Percentiles rank a stretch among this genome's conserved stretches.
These are phyloP conservation scores for Saccharomycopsis fodiens DNA, from an alignment of 805 yeast genomes.

Conservation along the genomic window DNA sequence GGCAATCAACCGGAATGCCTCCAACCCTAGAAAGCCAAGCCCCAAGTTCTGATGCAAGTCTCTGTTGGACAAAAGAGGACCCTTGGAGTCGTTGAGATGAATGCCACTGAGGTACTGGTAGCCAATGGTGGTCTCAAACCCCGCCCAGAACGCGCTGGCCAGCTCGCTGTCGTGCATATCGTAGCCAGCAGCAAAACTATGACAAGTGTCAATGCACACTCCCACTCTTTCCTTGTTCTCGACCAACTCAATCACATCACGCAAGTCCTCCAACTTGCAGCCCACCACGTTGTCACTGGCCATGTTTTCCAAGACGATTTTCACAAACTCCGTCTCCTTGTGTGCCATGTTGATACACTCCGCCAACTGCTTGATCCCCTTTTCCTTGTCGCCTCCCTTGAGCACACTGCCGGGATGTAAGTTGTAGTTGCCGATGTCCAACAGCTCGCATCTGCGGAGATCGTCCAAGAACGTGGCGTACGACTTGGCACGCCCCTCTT, in stretches of 20 bases:
- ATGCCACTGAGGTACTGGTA: conserved; percentile 66
- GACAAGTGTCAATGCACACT: conserved; percentile 95
- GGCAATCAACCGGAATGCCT: conserved; percentile 71
- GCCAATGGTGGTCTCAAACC: conserved; percentile 72
- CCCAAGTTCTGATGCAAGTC: conserved; percentile 91
- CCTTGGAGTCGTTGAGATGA: conserved; percentile 92
- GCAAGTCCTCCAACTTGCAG: conserved; percentile 66
- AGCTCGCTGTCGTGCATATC: conserved; percentile 58
- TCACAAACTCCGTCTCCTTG: conserved; percentile 65
- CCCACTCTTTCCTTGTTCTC: conserved; percentile 83
- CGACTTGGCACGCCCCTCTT: conserved; percentile 69
- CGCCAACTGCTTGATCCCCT: conserved; percentile 65
- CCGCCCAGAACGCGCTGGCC: conserved; percentile 62
- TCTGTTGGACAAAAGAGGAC: conserved; percentile 82
- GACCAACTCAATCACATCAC: conserved; percentile 66
- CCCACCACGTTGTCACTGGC: conserved; percentile 94
- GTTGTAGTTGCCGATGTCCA: conserved; percentile 81
- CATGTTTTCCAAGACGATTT: conserved; percentile 91
- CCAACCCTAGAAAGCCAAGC: conserved; percentile 81
- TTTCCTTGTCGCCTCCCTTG: conserved; percentile 54
- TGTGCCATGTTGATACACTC: conserved; percentile 74
- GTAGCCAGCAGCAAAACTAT: conserved; percentile 93
- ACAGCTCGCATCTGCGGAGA: conserved; percentile 73
- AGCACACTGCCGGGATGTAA: conserved; percentile 91
- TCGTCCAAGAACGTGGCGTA: conserved; percentile 79